Conservation (phyloP, 2,329 filamentous ascomycete genomes). For the Decorospora gaudefroyi region DNA sequence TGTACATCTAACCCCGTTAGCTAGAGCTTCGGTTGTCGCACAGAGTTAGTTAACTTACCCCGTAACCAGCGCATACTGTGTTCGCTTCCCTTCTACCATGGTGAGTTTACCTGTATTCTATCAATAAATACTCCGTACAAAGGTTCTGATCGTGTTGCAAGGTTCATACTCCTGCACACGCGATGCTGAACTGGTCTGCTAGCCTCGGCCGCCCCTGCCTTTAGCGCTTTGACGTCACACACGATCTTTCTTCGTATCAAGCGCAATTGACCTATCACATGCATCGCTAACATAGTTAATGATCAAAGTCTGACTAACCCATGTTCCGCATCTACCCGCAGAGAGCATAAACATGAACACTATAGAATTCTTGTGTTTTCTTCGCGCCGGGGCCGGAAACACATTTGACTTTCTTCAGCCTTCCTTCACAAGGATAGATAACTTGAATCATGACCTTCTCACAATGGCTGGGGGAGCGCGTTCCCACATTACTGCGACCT, state of each 20-base stretch:
- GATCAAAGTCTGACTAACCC: not conserved
- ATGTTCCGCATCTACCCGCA: not conserved
- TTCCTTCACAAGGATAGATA: not conserved
- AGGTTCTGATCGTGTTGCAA: not conserved
- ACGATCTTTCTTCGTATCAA: not conserved
- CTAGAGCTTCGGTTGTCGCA: not conserved
- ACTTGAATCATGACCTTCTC: slow-evolving; percentile 15
- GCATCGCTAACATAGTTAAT: not conserved
- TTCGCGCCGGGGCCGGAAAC: too few relatives aligned
- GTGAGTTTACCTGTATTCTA: too few relatives aligned
- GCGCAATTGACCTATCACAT: slow-evolving; percentile 1
- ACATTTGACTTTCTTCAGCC: not conserved
- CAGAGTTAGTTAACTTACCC: slow-evolving; percentile 33
- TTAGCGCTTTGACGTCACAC: slow-evolving; percentile 12
- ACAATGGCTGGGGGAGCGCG: slow-evolving; percentile 24
- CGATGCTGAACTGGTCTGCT: slow-evolving; percentile 2
- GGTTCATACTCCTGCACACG: not conserved
- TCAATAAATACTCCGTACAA: not conserved
- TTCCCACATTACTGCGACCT: slow-evolving; percentile 38
- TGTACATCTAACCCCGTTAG: slow-evolving; percentile 49
- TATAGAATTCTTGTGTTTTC: not conserved
- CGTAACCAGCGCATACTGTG: slow-evolving; percentile 45
- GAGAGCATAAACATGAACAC: not conserved
- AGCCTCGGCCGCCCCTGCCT: not conserved
- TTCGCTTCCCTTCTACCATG: slow-evolving; percentile 22